Evolutionary conservation across 1,284 basidiomycete species (phyloP), one percentile per base, ranked within the genome.

Genomic region (Coniferiporia weirii): DNA sequence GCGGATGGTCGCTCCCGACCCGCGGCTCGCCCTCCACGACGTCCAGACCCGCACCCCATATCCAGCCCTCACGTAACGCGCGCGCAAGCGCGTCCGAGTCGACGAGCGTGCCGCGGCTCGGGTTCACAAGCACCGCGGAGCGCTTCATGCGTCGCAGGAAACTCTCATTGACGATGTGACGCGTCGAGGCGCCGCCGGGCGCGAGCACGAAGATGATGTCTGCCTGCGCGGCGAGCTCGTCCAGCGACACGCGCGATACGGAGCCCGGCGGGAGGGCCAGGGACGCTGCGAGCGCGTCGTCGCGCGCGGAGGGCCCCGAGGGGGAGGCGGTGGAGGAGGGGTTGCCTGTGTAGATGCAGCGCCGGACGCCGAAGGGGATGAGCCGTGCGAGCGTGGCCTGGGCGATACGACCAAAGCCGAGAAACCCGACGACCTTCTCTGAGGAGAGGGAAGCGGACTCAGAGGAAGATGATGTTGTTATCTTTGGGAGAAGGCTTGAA

Each of bases 11-110:
- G 2, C 75, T 71, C 0, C 72, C 67, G 36, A 98, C 79, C 50
- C 89, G 74, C 0, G 96, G 96, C 72, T 99, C 96, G 36, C 92
- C 93, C 64, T 95, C 93, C 10, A 98, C 84, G 38, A 98, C 96
- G 70, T 99, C 96, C 5, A 99, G 68, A 0, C 92, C 96, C 0
- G 96, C 96, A 20, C 87, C 95, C 78, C 89, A 96, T 48, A 98
- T 89, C 80, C 85, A 84, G 1, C 82, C 82, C 63, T 86, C 81
- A 50, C 77, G 75, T 48, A 98, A 73, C 0, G 95, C 95, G 61
- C 80, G 83, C 1, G 88, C 88, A 9, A 99, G 80, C 9, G 95
- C 96, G 47, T 89, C 84, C 3, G 89, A 91, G 71, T 98, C 93
- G 13, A 99, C 90, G 6, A 98, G 74, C 0, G 91, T 82, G 6